A percentile compares a stretch with the other conserved stretches of the same genome.
phyloP scores from a whole-genome alignment of 2,329 filamentous ascomycete genomes.

The Colletotrichum orchidophilum region DNA sequence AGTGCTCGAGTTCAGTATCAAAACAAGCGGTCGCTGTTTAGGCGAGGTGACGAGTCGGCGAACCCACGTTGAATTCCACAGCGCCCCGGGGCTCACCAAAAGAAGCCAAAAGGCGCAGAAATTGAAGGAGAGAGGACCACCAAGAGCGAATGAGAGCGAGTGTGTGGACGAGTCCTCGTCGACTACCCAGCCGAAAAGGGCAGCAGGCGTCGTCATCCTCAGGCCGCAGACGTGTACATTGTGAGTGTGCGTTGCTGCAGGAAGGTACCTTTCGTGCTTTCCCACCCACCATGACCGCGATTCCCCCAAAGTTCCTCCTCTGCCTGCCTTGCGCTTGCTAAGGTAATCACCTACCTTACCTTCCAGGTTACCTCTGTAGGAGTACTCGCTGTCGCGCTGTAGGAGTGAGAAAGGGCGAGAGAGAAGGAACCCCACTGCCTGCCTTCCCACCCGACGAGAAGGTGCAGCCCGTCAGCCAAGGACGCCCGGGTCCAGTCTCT shows the following conservation, averaged over 20 bases:
- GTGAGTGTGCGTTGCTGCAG: neutral
- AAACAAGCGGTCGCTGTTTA: conserved; percentile 17
- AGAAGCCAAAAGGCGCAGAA: neutral
- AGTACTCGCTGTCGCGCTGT: neutral
- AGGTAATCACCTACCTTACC: no score
- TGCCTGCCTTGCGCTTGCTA: neutral
- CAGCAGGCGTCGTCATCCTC: conserved; percentile 34
- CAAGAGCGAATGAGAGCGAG: neutral
- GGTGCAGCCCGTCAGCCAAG: conserved; percentile 2
- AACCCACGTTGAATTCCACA: conserved; percentile 4
- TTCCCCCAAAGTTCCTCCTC: neutral
- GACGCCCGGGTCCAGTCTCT: conserved; percentile 5
- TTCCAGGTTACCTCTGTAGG: no score
- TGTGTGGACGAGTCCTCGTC: neutral
- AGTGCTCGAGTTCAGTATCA: conserved; percentile 5
- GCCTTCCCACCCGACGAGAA: neutral
- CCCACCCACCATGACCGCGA: neutral
- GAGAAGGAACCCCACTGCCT: neutral
- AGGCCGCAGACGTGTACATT: conserved; percentile 22
- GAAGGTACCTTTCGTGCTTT: neutral
- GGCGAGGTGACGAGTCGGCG: conserved; percentile 20
- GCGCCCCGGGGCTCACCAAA: neutral
- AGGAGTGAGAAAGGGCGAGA: neutral
- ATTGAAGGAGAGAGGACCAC: neutral
- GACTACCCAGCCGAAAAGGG: conserved; percentile 18